phyloP scores from a whole-genome alignment of 768 basidiomycete species.

The button mushroom (Agaricus bisporus) region DNA sequence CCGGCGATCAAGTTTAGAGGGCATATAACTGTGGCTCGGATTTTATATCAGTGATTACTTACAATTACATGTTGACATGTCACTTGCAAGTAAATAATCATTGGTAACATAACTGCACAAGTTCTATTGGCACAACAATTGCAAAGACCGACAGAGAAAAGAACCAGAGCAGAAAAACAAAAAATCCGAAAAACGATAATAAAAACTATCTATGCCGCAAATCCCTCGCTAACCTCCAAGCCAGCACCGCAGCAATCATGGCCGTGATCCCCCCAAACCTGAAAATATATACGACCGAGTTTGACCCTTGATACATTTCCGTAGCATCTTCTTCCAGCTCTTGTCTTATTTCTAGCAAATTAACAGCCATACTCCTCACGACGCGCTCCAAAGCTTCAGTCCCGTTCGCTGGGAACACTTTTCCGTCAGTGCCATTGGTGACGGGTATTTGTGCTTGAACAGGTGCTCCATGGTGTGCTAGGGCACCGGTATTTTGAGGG shows the following conservation, averaged over 20 bases:
- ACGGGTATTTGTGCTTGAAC: constrained; percentile 1
- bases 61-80: too few relatives aligned
- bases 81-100: too few relatives aligned
- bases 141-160: too few relatives aligned
- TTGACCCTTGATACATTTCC: constrained; percentile 29
- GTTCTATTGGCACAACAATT: too few relatives aligned
- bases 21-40: too few relatives aligned
- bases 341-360: constrained; percentile 11
- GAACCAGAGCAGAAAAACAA: background rate
- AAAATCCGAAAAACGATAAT: background rate
- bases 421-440: constrained; percentile 7
- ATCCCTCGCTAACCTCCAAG: constrained; percentile 48
- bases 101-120: too few relatives aligned
- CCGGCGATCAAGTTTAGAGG: too few relatives aligned
- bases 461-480: constrained; percentile 23
- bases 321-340: constrained; percentile 14
- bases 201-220: constrained; percentile 33
- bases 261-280: constrained; percentile 56
- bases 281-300: constrained; percentile 79
- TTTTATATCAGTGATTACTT: too few relatives aligned
- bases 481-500: constrained; percentile 42
- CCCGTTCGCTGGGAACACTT: constrained; percentile 2
- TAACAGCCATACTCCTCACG: constrained; percentile 8
- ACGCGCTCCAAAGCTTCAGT: background rate
- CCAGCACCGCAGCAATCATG: constrained; percentile 46